phyloP scores from a whole-genome alignment of 2,329 filamentous ascomycete species.

The Fusarium avenaceum region DNA sequence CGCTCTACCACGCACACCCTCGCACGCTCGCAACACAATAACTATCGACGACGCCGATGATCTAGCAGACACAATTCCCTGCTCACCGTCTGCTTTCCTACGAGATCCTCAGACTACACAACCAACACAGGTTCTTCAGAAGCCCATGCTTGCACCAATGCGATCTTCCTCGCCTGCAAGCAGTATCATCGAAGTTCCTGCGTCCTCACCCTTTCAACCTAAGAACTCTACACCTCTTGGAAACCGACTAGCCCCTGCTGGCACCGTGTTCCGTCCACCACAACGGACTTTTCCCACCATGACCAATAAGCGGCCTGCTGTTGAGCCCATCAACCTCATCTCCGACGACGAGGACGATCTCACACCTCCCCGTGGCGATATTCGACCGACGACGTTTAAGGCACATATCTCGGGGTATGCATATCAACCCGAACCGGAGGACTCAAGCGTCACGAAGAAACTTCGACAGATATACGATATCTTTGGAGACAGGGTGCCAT shows the following conservation, averaged over 20 bases:
- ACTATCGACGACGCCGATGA: slow-evolving; percentile 60
- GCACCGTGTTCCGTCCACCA: slow-evolving; percentile 76
- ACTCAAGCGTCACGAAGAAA: slow-evolving; percentile 53
- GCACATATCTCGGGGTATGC: slow-evolving; percentile 56
- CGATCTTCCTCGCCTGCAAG: slow-evolving; percentile 61
- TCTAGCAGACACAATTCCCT: slow-evolving; percentile 62
- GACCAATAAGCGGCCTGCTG: slow-evolving; percentile 54
- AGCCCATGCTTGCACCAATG: slow-evolving; percentile 52
- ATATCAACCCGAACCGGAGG: slow-evolving; percentile 64
- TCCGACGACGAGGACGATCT: slow-evolving; percentile 62
- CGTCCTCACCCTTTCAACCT: slow-evolving; percentile 82
- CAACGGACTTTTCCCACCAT: slow-evolving; percentile 47
- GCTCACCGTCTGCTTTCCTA: slow-evolving; percentile 57
- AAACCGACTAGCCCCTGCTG: slow-evolving; percentile 79
- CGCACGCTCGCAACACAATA: slow-evolving; percentile 43
- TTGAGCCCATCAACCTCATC: slow-evolving; percentile 62
- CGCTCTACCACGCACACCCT: slow-evolving; percentile 49
- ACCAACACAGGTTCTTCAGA: slow-evolving; percentile 62
- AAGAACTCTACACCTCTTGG: slow-evolving; percentile 55
- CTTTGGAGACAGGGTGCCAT: slow-evolving; percentile 51
- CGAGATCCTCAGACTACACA: slow-evolving; percentile 56
- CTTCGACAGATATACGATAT: slow-evolving; percentile 57
- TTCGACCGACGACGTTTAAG: slow-evolving; percentile 71
- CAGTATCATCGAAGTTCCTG: slow-evolving; percentile 79
- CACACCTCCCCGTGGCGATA: slow-evolving; percentile 70